phyloP scores from a whole-genome alignment of 177 flowering plant species.

The Vitis hybrid region DNA sequence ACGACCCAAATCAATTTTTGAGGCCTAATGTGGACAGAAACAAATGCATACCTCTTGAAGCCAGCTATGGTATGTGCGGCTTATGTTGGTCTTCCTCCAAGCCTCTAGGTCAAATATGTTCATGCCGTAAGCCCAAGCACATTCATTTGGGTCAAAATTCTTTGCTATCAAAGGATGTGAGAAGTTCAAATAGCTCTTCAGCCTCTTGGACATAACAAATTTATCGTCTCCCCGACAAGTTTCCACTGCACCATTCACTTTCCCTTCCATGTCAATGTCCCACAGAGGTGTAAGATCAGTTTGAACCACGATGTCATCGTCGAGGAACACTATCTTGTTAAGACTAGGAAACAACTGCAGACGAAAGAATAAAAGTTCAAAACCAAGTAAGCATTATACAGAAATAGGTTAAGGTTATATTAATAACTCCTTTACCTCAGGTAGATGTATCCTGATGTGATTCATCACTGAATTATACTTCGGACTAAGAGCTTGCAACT shows the following conservation, averaged over 20 bases:
- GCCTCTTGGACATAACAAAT: conserved; percentile 84
- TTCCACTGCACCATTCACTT: conserved; percentile 94
- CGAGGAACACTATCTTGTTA: conserved; percentile 82
- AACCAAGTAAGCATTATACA: not conserved
- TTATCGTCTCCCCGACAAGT: conserved; percentile 86
- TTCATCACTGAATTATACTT: conserved; percentile 93
- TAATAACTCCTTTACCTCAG: conserved; percentile 56
- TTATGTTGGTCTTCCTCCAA: conserved; percentile 88
- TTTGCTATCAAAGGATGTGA: conserved; percentile 74
- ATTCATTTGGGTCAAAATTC: conserved; percentile 72
- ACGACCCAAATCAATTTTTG: too few species aligned
- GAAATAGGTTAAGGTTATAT: not conserved
- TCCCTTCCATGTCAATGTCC: conserved; percentile 87
- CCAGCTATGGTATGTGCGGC: conserved; percentile 76
- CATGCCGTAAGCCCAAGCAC: conserved; percentile 99
- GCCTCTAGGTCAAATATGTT: conserved; percentile 85
- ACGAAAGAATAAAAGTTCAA: not conserved
- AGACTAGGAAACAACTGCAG: conserved; percentile 91
- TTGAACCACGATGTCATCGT: conserved; percentile 89
- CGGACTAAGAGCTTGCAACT: conserved; percentile 92
- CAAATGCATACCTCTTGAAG: conserved; percentile 52
- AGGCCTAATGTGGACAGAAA: not conserved
- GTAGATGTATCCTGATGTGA: conserved; percentile 84
- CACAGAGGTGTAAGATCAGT: conserved; percentile 83
- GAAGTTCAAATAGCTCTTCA: conserved; percentile 88